Evolutionary conservation across 441 rosid genomes (phyloP).

Genomic region (Euphorbia corollata): DNA sequence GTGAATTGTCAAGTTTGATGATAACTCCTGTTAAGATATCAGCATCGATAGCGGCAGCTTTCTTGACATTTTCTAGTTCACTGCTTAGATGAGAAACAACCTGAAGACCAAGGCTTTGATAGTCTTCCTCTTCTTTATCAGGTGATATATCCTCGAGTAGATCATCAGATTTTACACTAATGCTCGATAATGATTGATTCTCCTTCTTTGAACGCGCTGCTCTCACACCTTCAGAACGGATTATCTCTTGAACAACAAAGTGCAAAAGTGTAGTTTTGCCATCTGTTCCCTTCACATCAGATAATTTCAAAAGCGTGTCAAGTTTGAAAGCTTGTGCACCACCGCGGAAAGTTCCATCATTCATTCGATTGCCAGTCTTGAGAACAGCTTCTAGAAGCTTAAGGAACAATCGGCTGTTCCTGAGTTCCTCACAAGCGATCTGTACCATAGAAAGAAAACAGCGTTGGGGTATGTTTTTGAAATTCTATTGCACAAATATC

Average conservation of each 20-base stretch:
- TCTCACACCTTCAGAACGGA: constrained; percentile 79
- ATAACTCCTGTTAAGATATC: constrained; percentile 65
- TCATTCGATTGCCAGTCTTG: constrained; percentile 98
- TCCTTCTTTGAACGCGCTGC: constrained; percentile 64
- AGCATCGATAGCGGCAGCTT: constrained; percentile 75
- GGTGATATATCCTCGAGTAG: constrained; percentile 46
- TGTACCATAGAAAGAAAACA: constrained; percentile 28
- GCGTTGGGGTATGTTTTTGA: constrained; percentile 10
- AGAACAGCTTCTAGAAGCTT: constrained; percentile 98
- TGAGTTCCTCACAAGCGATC: constrained; percentile 85
- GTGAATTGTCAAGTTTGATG: constrained; percentile 50
- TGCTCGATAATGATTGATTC: constrained; percentile 51
- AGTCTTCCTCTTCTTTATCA: constrained; percentile 52
- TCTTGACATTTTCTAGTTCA: constrained; percentile 78
- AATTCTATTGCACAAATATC: constrained; percentile 12
- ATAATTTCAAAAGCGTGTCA: constrained; percentile 85
- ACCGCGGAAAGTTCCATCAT: constrained; percentile 94
- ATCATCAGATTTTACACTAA: constrained; percentile 70
- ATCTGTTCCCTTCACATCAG: constrained; percentile 91
- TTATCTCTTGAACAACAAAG: constrained; percentile 92
- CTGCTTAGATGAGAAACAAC: constrained; percentile 64
- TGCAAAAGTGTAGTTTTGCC: constrained; percentile 98
- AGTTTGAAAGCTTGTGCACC: constrained; percentile 97
- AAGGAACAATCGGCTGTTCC: constrained; percentile 72
- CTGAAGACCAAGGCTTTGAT: constrained; percentile 69